A percentile compares a stretch with the other conserved stretches of the same genome.
These are phyloP conservation scores for Terana coerulea DNA, from an alignment of 768 basidiomycete species.

Conservation along the genomic window DNA sequence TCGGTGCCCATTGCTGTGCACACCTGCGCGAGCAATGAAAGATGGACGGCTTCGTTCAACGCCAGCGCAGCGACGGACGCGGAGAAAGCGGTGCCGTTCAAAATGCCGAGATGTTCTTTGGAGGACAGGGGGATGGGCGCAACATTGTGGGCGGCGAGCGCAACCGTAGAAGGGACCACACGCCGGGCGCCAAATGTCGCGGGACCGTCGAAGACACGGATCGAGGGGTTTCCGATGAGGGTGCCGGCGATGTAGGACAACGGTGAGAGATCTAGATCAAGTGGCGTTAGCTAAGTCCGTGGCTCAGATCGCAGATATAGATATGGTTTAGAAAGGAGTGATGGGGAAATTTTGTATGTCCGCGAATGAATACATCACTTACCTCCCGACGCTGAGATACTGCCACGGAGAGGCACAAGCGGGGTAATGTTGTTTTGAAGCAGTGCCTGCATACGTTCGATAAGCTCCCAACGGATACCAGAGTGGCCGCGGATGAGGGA, in stretches of 20 bases:
- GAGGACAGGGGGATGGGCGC: constrained; percentile 62
- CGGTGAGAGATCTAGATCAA: constrained; percentile 59
- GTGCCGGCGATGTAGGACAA: constrained; percentile 82
- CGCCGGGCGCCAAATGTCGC: constrained; percentile 43
- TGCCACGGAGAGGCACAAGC: constrained; percentile 78
- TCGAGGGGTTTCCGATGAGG: constrained; percentile 75
- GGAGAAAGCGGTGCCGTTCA: constrained; percentile 86
- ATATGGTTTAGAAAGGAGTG: no score
- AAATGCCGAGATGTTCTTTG: constrained; percentile 77
- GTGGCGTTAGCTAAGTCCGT: no score
- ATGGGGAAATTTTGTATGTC: no score
- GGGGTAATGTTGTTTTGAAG: constrained; percentile 72
- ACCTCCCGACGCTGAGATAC: constrained; percentile 83
- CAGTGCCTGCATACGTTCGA: constrained; percentile 73
- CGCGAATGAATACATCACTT: constrained; percentile 17
- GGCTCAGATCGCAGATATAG: no score
- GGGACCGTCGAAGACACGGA: constrained; percentile 63
- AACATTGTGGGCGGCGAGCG: constrained; percentile 57
- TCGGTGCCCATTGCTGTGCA: constrained; percentile 84
- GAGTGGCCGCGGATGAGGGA: constrained; percentile 87
- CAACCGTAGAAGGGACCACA: constrained; percentile 52
- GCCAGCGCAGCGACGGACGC: constrained; percentile 76
- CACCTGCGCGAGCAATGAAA: constrained; percentile 63
- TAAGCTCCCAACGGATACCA: constrained; percentile 76
- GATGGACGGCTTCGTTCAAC: constrained; percentile 65